Conservation (phyloP, 2,329 filamentous ascomycete species). For the Capronia americana region DNA sequence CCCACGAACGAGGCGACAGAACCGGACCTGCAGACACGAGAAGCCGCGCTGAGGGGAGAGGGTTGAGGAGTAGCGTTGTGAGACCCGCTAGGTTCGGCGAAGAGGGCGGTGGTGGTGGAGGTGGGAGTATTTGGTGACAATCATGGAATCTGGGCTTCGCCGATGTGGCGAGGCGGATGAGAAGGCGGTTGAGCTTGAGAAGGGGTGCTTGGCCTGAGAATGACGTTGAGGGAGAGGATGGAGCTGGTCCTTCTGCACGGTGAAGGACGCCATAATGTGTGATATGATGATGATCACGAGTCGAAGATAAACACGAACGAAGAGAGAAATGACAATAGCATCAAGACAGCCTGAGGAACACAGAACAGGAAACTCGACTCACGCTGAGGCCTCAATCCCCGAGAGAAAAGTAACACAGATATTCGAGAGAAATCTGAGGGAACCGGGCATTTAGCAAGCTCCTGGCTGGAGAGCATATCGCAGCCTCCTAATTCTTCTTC, state of each 20-base stretch:
- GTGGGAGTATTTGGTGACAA: slow-evolving; percentile 36
- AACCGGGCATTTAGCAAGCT: not conserved
- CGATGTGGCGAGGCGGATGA: slow-evolving; percentile 21
- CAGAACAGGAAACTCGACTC: not conserved
- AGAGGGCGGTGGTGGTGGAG: slow-evolving; percentile 38
- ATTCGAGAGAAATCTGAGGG: not conserved
- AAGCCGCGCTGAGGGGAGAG: slow-evolving; percentile 41
- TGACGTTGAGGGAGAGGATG: slow-evolving; percentile 4
- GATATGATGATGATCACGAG: not conserved
- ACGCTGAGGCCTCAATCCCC: not conserved
- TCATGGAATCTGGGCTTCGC: slow-evolving; percentile 22
- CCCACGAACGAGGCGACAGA: slow-evolving; percentile 17
- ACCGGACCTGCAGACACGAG: slow-evolving; percentile 16
- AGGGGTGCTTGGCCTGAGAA: slow-evolving; percentile 26
- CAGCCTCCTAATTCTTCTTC: not conserved
- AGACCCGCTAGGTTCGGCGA: slow-evolving; percentile 39
- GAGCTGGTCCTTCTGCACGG: slow-evolving; percentile 1
- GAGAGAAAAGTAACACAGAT: not conserved
- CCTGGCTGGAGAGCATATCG: not conserved
- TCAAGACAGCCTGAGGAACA: not conserved
- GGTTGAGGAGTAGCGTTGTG: slow-evolving; percentile 35
- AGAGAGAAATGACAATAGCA: not conserved
- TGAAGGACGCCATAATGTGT: not conserved
- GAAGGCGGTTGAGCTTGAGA: slow-evolving; percentile 25
- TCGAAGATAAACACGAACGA: not conserved